Conservation (phyloP, 129 eudicot genomes). For the Flaveria brownii region DNA sequence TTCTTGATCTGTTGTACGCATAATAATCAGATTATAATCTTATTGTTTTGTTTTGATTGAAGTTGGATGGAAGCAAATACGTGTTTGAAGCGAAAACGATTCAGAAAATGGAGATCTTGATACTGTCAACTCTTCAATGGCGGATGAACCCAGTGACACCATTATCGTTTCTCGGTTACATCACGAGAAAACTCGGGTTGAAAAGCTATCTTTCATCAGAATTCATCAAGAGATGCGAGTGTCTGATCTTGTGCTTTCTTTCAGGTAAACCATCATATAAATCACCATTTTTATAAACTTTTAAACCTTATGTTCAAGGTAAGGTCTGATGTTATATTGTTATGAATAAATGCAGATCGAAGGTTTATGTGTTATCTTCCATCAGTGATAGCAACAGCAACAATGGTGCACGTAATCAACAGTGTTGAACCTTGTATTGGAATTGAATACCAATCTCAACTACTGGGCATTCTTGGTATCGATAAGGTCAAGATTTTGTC, state of each 20-base stretch:
- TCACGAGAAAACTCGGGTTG: constrained; percentile 61
- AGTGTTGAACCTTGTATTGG: constrained; percentile 60
- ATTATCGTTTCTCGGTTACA: constrained; percentile 62
- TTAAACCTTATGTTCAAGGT: neutral
- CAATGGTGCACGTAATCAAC: constrained; percentile 76
- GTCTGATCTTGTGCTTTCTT: constrained; percentile 57
- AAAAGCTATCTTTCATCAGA: constrained; percentile 39
- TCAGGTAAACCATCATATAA: constrained; percentile 43
- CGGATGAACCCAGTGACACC: constrained; percentile 91
- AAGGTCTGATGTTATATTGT: neutral
- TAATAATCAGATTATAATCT: neutral
- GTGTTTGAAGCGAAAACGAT: constrained; percentile 76
- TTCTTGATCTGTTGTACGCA: neutral
- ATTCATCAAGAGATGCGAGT: constrained; percentile 61
- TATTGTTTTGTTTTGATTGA: constrained; percentile 8
- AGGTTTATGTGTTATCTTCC: constrained; percentile 71
- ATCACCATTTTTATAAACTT: too few species aligned
- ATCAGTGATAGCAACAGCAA: constrained; percentile 76
- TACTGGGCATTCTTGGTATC: constrained; percentile 65
- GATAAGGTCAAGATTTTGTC: constrained; percentile 46
- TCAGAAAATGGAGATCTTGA: constrained; percentile 81
- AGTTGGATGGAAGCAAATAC: constrained; percentile 77
- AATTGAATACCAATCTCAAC: constrained; percentile 56
- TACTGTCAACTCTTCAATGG: constrained; percentile 76
- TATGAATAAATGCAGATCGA: constrained; percentile 51